These are phyloP conservation scores for Amanita molliuscula DNA, from an alignment of 768 basidiomycete species.

Conservation along the genomic window DNA sequence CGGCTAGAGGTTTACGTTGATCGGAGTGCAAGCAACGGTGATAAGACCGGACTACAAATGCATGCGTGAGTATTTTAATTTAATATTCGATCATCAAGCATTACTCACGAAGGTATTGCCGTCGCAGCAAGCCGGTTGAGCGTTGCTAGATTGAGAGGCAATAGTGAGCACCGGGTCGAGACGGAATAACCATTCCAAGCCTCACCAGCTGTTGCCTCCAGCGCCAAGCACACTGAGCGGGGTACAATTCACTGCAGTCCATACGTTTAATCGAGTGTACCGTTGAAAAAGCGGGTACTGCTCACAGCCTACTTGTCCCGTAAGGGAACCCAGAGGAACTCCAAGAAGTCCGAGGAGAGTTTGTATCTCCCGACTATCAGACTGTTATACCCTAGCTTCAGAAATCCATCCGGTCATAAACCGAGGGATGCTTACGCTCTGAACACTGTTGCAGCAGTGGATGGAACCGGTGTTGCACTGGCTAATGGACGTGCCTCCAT, in stretches of 20 bases:
- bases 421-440: slow-evolving; percentile 6
- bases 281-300: neutral
- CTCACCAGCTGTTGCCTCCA: slow-evolving; percentile 12
- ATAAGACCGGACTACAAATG: slow-evolving; percentile 9
- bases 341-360: slow-evolving; percentile 7
- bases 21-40: slow-evolving; percentile 12
- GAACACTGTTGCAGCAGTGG: slow-evolving; percentile 14
- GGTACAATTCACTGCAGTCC: slow-evolving; percentile 11
- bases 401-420: neutral
- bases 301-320: slow-evolving; percentile 13
- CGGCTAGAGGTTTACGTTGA: slow-evolving; percentile 12
- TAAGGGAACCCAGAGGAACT: slow-evolving; percentile 7
- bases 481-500: slow-evolving; percentile 2
- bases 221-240: slow-evolving; percentile 10
- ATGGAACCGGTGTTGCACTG: slow-evolving; percentile 14
- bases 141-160: slow-evolving; percentile 6
- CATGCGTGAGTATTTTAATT: neutral
- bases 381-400: neutral
- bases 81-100: neutral
- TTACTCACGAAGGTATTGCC: slow-evolving; percentile 12
- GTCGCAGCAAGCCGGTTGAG: slow-evolving; percentile 15
- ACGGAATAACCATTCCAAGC: neutral
- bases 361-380: neutral
- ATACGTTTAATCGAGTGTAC: neutral
- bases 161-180: neutral